Base-by-base conservation (phyloP, 345 rosid species). In the Fremontodendron californicum region DNA sequence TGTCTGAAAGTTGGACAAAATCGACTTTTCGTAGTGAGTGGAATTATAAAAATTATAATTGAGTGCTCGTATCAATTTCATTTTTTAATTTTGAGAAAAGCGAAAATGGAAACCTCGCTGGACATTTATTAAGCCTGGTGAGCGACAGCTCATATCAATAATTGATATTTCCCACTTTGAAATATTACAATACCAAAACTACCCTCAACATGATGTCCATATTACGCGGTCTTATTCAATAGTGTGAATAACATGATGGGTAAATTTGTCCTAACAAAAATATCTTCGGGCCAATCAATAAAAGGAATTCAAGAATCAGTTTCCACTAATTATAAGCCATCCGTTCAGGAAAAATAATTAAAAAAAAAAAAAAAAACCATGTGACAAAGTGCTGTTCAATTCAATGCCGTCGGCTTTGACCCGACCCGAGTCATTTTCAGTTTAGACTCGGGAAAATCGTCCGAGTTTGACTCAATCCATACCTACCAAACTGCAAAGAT, bases 131-230 rank as follows among this genome's bases (percentile, higher is more conserved):
- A 71, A 42, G 42, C 88, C 66, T 72, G 88, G 90, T 79, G 86
- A 85, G 76, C 27, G 42, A 87, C 94, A 88, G 88, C 92, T 82
- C 86, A 82, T 73, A 54, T 74, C 35, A 82, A 85, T 79, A 79
- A 85, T 5, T 72, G 79, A 83, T 79, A 33, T 27, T 1, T 70
- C 74, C 57, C 13, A 4, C 8, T 0, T 33, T 0, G 5, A 35
- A 39, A 9, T 0, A 51, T 18, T 0, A 0, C 45, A 80, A 49
- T 75, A 52, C 67, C 91, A n/a, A 40, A 80, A 75, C 16, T 77
- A 82, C 92, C 89, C 78, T 68, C 66, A 23, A 58, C 33, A 63
- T 0, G 72, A 65, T 62, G 29, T 12, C 33, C 55, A 51, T 51
- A 18, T 19, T 51, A 51, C 55, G 39, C 23, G 11, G 39, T 21